phyloP scores from a whole-genome alignment of 148 eudicot species.

The Selenicereus undatus region DNA sequence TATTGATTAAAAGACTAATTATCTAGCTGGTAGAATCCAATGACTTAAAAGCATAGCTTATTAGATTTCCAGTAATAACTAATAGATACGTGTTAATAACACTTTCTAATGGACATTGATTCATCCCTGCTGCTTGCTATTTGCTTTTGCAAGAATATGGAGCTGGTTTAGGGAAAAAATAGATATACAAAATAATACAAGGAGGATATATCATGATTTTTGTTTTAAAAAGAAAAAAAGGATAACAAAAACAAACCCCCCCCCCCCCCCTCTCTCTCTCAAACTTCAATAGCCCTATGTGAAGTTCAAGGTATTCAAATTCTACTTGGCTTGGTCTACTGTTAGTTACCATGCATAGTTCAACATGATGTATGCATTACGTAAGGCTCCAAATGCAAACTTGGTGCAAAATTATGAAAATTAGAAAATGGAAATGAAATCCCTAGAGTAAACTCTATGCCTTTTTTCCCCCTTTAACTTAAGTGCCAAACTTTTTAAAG shows the following conservation, averaged over 20 bases:
- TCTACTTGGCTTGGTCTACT: constrained; percentile 23
- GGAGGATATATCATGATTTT: not conserved
- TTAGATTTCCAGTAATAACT: not conserved
- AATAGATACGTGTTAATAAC: not conserved
- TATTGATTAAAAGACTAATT: constrained; percentile 3
- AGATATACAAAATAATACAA: constrained; percentile 1
- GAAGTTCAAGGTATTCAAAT: constrained; percentile 16
- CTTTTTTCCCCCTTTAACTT: too few species aligned
- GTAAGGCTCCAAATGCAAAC: too few species aligned
- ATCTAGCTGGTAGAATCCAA: not conserved
- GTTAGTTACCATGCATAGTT: not conserved
- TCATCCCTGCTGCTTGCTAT: not conserved
- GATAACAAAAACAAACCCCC: not conserved
- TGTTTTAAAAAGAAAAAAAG: constrained; percentile 22
- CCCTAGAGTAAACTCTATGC: too few species aligned
- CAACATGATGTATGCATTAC: constrained; percentile 1
- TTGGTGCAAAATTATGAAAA: too few species aligned
- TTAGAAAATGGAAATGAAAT: too few species aligned
- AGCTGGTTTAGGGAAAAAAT: constrained; percentile 4
- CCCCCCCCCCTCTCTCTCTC: not conserved
- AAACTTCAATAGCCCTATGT: not conserved
- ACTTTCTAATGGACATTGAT: constrained; percentile 10
- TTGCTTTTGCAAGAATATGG: constrained; percentile 1
- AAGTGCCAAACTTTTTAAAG: too few species aligned
- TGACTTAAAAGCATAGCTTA: not conserved